These are phyloP conservation scores for Tephrocybe sp. DNA, from an alignment of 768 basidiomycete genomes.

Conservation along the genomic window DNA sequence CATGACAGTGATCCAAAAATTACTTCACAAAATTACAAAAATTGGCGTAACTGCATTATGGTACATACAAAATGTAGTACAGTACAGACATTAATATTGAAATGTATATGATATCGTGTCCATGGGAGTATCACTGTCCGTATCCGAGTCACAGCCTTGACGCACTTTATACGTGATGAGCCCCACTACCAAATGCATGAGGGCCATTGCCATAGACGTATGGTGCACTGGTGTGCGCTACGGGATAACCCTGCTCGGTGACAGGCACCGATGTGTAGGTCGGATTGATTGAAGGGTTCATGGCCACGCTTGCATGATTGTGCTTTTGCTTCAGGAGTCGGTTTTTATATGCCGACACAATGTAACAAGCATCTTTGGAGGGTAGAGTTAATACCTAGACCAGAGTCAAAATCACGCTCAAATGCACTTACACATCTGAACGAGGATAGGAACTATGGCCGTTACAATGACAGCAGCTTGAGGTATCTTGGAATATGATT, in stretches of 20 bases:
- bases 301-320: conserved; percentile 19
- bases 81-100: no score
- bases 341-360: conserved; percentile 33
- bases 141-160: no score
- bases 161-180: conserved; percentile 2
- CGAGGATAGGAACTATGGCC: conserved; percentile 32
- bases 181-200: conserved; percentile 6
- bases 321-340: conserved; percentile 28
- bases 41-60: no score
- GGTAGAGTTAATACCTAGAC: background rate
- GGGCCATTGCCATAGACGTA: conserved; percentile 32
- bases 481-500: conserved; percentile 22
- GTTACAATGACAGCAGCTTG: conserved; percentile 30
- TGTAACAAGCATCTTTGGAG: conserved; percentile 35
- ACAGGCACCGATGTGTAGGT: conserved; percentile 26
- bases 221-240: conserved; percentile 22
- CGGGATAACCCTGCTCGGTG: conserved; percentile 26
- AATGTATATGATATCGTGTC: no score
- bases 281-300: conserved; percentile 13
- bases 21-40: no score
- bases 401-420: background rate
- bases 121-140: no score
- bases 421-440: conserved; percentile 36
- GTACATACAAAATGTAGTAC: no score
- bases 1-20: no score